These are phyloP conservation scores for Chlorella sorokiniana DNA, from an alignment of 139 green algal species.

Conservation along the genomic window DNA sequence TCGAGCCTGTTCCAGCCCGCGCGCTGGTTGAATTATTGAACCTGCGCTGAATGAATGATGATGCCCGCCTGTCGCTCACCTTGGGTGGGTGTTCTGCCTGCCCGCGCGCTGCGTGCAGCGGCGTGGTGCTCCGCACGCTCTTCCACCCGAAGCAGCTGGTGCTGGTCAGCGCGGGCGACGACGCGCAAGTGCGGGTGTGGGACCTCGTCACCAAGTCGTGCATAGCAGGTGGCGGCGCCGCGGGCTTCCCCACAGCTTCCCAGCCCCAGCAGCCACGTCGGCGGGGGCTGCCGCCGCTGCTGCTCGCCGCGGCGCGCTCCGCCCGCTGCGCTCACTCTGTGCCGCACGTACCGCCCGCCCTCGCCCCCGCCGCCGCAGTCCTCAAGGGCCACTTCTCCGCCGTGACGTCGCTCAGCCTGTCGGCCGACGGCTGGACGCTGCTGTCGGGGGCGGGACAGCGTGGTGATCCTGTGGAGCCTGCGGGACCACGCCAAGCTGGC, in stretches of 20 bases:
- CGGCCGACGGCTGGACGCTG: constrained; percentile 73
- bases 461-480: constrained; percentile 85
- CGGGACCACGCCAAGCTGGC: constrained; percentile 59
- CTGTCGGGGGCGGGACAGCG: constrained; percentile 68
- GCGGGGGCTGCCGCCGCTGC: no score
- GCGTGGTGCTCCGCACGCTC: constrained; percentile 67
- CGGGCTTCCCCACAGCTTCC: no score
- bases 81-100: background rate
- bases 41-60: background rate
- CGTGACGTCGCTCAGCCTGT: constrained; percentile 80
- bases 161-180: constrained; percentile 79
- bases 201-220: constrained; percentile 79
- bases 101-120: constrained; percentile 33
- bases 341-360: no score
- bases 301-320: no score
- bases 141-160: constrained; percentile 90
- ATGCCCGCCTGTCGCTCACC: background rate
- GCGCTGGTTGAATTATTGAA: no score
- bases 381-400: constrained; percentile 82
- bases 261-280: no score
- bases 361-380: background rate
- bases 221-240: constrained; percentile 55
- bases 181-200: constrained; percentile 79
- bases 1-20: no score
- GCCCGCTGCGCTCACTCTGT: no score